phyloP scores from a whole-genome alignment of 768 basidiomycete species.

The Suillus alpinus region DNA sequence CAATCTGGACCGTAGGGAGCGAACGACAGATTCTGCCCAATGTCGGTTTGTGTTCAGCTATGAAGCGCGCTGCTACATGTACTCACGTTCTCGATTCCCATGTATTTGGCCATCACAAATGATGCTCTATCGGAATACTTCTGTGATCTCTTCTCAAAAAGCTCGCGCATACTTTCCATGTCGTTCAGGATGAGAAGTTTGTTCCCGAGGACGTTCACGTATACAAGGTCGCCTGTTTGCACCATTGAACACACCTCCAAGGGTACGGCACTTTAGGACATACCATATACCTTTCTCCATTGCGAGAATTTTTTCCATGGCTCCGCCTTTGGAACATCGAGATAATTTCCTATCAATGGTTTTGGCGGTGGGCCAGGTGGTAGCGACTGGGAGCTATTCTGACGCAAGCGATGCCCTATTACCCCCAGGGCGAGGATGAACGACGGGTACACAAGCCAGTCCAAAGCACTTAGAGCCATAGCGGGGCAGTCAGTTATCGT shows the following conservation, averaged over 20 bases:
- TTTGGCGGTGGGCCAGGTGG: slow-evolving; percentile 28
- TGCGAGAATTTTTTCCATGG: slow-evolving; percentile 23
- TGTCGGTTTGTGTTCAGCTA: background rate
- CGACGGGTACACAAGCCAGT: background rate
- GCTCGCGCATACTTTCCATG: slow-evolving; percentile 25
- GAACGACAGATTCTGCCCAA: slow-evolving; percentile 8
- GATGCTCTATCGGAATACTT: slow-evolving; percentile 17
- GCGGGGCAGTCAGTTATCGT: background rate
- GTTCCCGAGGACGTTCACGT: slow-evolving; percentile 11
- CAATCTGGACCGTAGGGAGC: slow-evolving; percentile 13
- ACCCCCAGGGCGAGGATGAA: background rate
- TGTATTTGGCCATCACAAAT: slow-evolving; percentile 9
- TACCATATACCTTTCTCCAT: slow-evolving; percentile 17
- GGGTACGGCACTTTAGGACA: background rate
- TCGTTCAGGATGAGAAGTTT: slow-evolving; percentile 22
- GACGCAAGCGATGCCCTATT: background rate
- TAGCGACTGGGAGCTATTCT: slow-evolving; percentile 10
- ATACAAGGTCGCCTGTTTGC: slow-evolving; percentile 15
- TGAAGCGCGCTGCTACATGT: background rate
- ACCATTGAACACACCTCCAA: background rate
- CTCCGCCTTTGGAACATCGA: slow-evolving; percentile 18
- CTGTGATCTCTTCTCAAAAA: slow-evolving; percentile 27
- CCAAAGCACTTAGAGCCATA: background rate
- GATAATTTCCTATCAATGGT: slow-evolving; percentile 25
- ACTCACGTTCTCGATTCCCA: slow-evolving; percentile 6